Evolutionary conservation across 75 land plant species (phyloP), one percentile per base, ranked within the genome.

Genomic region (Isoetes taiwanensis): DNA sequence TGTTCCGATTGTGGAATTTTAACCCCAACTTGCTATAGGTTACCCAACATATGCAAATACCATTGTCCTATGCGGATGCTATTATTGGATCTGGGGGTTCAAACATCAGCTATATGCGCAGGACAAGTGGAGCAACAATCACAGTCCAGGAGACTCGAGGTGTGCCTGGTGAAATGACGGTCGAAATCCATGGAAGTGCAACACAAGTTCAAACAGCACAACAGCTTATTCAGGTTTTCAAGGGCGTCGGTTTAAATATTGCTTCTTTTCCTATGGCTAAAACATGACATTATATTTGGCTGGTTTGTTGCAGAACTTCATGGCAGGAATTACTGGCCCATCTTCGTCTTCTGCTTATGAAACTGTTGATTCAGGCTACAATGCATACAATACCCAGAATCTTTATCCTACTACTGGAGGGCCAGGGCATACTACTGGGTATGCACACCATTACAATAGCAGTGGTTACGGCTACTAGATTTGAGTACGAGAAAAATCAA

Each of bases 261-360:
- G 46, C 46, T 43, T 2, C 46, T 9, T 43, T 43, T 43, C 24
- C 24, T 43, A 43, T 43, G 46, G 24, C 14, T 14, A 10, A 37
- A 37, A 14, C 14, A 37, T 37, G n/a, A n/a, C n/a, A n/a, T n/a
- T n/a, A n/a, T n/a, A 35, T 64, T 37, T 28, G 12, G 20, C 23
- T 11, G 3, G 28, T 24, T 59, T 39, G 3, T 6, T 66, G 52
- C 69, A 66, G 69, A 66, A 66, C 37, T 66, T 66, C 29, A 66
- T 66, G 69, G 52, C 69, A 41, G 6, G n/a, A 46, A 23, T 8
- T 6, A n/a, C 50, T 6, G 52, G 64, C 43, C 52, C 48, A 40
- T 33, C 67, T 26, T 20, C 64, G 38, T 27, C 64, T 41, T 34
- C 67, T 28, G 41, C 50, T 41, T 52, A 32, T 43, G 54, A 20